These are phyloP conservation scores for Paecilomyces formosus DNA, from an alignment of 2,329 filamentous ascomycete species.

Conservation along the genomic window DNA sequence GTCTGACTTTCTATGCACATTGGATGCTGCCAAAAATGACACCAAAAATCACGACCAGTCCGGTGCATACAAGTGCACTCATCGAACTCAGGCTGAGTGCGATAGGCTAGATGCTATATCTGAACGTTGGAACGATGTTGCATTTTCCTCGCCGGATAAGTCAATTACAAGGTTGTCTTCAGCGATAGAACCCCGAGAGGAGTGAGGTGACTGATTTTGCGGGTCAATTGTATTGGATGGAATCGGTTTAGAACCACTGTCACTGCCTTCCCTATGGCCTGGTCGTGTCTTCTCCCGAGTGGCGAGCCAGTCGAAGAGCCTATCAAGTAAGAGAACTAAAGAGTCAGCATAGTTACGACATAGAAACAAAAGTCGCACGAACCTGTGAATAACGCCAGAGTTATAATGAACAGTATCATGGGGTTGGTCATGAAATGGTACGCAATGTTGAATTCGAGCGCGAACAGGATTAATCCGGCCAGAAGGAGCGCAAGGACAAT, in stretches of 20 bases:
- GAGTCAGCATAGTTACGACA: slow-evolving; percentile 1
- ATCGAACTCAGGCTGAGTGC: not conserved
- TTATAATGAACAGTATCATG: slow-evolving; percentile 29
- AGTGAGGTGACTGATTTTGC: not conserved
- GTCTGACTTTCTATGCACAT: too few relatives aligned
- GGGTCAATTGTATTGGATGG: not conserved
- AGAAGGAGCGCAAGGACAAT: slow-evolving; percentile 21
- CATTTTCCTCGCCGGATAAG: not conserved
- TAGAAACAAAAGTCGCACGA: slow-evolving; percentile 5
- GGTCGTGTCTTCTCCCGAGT: slow-evolving; percentile 13
- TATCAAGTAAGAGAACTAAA: slow-evolving; percentile 27
- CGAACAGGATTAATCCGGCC: slow-evolving; percentile 21
- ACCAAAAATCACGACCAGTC: too few relatives aligned
- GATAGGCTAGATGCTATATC: not conserved
- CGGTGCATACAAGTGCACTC: not conserved
- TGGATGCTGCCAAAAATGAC: too few relatives aligned
- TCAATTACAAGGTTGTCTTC: not conserved
- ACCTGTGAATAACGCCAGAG: slow-evolving; percentile 23
- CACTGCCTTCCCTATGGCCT: slow-evolving; percentile 18
- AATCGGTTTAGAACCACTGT: not conserved
- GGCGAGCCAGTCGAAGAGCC: slow-evolving; percentile 24
- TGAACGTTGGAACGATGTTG: not conserved
- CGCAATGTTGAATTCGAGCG: slow-evolving; percentile 22
- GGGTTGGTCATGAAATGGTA: slow-evolving; percentile 35
- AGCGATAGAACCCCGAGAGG: not conserved